Base-by-base conservation (phyloP, 1,284 basidiomycete species). In the Ganoderma sinense region DNA sequence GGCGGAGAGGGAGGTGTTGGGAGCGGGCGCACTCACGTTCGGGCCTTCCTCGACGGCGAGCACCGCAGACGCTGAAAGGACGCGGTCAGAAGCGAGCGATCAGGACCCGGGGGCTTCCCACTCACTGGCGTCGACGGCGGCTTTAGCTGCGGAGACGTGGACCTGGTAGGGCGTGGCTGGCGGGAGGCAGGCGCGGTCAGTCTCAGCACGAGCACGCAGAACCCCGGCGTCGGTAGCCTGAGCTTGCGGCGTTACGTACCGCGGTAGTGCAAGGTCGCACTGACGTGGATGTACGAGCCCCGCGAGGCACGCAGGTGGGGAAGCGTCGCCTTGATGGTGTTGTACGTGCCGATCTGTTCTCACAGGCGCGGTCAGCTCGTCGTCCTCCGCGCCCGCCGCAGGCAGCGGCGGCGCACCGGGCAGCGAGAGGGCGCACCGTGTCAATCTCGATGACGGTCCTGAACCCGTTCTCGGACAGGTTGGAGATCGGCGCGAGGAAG, bases 141-240 rank as follows among this genome's bases (percentile, higher is more conserved):
- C 97, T 82, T 99, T 99, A 26, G 97, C 97, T 16, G 97, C 96
- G 29, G 94, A 95, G 8, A 97, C 95, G 77, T 98, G 97, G 4
- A 90, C 94, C 82, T 99, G 97, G 80, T 92, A 96, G 0, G 95
- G 94, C n/a, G 93, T 91, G 14, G 85, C 94, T 93, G 78, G 60
- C 64, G 8, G 62, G 48, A 51, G n/a, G 51, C 16, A 29, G n/a
- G n/a, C n/a, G 43, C 26, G 68, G 65, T 23, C 41, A 41, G 36
- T 55, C 26, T n/a, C 40, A 62, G 43, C 10, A 29, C 41, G 29
- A 64, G 64, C 26, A 62, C 51, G 55, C 39, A 39, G 65, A 61
- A 56, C 23, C 11, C 45, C 29, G 31, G n/a, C n/a, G n/a, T 59
- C 58, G 48, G 58, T 40, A 56, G 64, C 40, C 43, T 36, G 56